Conservation (phyloP, 441 rosid genomes). For the Aleurites moluccanus region DNA sequence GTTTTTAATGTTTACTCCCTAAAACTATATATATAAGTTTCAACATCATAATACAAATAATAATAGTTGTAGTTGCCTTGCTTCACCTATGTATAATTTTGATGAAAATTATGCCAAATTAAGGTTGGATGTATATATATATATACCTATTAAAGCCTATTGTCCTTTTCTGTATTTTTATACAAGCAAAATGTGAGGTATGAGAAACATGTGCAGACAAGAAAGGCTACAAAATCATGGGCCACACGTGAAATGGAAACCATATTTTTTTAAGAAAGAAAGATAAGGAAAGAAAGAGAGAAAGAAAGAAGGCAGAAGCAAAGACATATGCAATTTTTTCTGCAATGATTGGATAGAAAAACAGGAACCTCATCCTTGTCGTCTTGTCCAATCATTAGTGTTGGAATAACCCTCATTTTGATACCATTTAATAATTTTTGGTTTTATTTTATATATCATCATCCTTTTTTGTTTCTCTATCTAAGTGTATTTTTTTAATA, state of each 20-base stretch:
- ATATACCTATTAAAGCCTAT: not conserved
- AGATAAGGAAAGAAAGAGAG: not conserved
- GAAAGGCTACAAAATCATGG: constrained; percentile 20
- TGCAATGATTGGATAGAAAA: constrained; percentile 37
- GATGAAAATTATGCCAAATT: not conserved
- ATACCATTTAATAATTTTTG: constrained; percentile 26
- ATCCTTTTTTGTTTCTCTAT: no score
- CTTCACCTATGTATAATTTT: not conserved
- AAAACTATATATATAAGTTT: no score
- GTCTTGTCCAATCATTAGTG: constrained; percentile 37
- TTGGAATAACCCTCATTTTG: constrained; percentile 43
- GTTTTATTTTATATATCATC: not conserved
- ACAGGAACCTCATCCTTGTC: constrained; percentile 36
- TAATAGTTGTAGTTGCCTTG: no score
- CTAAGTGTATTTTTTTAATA: no score
- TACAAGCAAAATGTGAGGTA: not conserved
- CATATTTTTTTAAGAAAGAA: not conserved
- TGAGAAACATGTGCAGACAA: constrained; percentile 24
- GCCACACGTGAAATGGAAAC: constrained; percentile 22
- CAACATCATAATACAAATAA: no score
- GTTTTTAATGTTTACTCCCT: no score
- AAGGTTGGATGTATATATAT: not conserved
- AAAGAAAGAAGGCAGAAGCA: constrained; percentile 3
- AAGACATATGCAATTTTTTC: constrained; percentile 24
- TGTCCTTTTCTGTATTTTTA: not conserved